Percentiles rank a stretch among this genome's conserved stretches.
These are phyloP conservation scores for Trichoderma sp. DNA, from an alignment of 2,329 filamentous ascomycete species.

Conservation along the genomic window DNA sequence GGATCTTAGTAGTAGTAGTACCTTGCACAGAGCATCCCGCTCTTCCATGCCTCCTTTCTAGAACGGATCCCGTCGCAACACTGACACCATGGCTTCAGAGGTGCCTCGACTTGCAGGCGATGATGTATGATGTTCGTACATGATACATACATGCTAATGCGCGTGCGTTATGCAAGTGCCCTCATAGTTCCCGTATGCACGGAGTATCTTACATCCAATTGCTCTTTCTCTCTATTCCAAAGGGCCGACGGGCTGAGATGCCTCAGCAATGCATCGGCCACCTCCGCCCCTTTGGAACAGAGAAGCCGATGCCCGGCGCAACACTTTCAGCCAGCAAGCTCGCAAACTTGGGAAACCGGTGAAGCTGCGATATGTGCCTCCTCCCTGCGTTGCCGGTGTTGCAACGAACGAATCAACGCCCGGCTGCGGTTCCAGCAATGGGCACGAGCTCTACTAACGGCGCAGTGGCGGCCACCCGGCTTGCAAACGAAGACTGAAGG, in stretches of 20 bases:
- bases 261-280: not conserved
- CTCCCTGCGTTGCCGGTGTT: not conserved
- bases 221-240: not conserved
- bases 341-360: not conserved
- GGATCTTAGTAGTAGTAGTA: not conserved
- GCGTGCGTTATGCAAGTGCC: not conserved
- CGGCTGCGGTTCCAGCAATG: not conserved
- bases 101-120: constrained; percentile 3
- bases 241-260: not conserved
- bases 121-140: not conserved
- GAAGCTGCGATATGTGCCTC: not conserved
- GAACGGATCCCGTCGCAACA: constrained; percentile 11
- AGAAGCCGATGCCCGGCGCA: not conserved
- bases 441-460: constrained; percentile 1
- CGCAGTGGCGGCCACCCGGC: constrained; percentile 11
- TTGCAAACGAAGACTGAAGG: constrained; percentile 11
- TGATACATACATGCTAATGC: not conserved
- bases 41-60: constrained; percentile 15
- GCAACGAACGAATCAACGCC: constrained; percentile 7
- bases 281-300: not conserved
- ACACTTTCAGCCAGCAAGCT: not conserved
- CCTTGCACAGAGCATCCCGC: not conserved
- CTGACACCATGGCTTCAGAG: not conserved
- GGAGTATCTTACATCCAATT: not conserved
- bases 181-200: not conserved